phyloP scores from a whole-genome alignment of 148 eudicot genomes.

The Fagopyrum tataricum region DNA sequence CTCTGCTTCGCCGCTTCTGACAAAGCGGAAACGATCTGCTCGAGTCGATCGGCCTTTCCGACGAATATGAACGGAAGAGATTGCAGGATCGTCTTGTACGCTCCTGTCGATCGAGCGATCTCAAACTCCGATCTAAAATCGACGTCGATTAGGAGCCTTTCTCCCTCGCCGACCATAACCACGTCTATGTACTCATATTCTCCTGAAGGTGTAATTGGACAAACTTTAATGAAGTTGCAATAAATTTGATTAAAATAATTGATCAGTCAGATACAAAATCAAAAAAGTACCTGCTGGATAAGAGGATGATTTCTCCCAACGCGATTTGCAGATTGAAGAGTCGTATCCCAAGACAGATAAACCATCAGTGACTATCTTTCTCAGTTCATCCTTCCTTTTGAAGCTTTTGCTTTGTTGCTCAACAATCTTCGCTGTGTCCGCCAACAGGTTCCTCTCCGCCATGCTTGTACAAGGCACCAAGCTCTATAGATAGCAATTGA shows the following conservation, averaged over 20 bases:
- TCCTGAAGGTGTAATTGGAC: conserved; percentile 9
- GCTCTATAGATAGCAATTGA: conserved; percentile 25
- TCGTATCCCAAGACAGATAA: conserved; percentile 37
- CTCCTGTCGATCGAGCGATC: conserved; percentile 40
- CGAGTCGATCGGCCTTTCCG: conserved; percentile 43
- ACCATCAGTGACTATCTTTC: conserved; percentile 33
- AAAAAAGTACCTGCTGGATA: conserved; percentile 44
- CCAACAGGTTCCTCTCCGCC: conserved; percentile 49
- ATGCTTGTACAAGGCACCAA: conserved; percentile 44
- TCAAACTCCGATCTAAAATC: conserved; percentile 63
- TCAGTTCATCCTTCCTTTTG: conserved; percentile 46
- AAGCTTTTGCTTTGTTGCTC: conserved; percentile 46
- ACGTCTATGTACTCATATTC: conserved; percentile 45
- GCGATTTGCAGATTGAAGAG: conserved; percentile 54
- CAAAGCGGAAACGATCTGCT: conserved; percentile 30
- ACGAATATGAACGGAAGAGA: conserved; percentile 50
- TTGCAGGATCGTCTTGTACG: conserved; percentile 41
- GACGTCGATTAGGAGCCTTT: conserved; percentile 42
- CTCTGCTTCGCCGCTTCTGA: conserved; percentile 45
- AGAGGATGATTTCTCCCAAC: conserved; percentile 51
- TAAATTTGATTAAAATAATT: not conserved
- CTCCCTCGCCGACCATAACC: conserved; percentile 19
- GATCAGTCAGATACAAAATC: not conserved
- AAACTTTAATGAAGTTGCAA: not conserved
- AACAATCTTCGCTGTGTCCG: conserved; percentile 48